Base-by-base conservation (phyloP, 2,329 filamentous ascomycete species). In the Scedosporium aurantiacum region DNA sequence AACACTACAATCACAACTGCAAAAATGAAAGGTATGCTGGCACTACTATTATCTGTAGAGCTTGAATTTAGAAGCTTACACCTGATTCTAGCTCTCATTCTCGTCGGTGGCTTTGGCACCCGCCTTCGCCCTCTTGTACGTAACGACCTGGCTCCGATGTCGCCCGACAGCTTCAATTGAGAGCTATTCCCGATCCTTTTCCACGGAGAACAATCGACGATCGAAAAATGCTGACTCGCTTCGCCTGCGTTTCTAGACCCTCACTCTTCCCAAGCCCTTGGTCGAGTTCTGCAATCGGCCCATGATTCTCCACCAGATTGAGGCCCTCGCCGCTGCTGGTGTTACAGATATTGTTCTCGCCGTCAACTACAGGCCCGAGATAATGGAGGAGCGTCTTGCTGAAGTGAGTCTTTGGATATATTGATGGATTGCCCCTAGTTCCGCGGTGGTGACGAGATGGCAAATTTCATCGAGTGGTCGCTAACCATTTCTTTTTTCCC, bases 291-390 rank as follows among this genome's bases (percentile, higher is more conserved):
- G 86, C 73, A 99, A 99, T 84, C 93, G 94, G 79, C 94, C 92
- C 74, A 99, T 99, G 93, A 97, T 99, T 76, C 83, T 95, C 71
- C 93, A 97, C 78, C 93, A 99, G 79, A 90, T 99, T 70, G 91
- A 97, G 79, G 91, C 91, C 67, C 84, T 99, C 68, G 93, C 94
- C 68, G 88, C 87, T 63, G 93, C 91, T 63, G 93, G 93, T 74
- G 94, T 97, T 66, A 97, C 91, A 65, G 92, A 97, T 79, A 96
- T 99, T 71, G 93, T 99, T 61, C 85, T 99, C 63, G 93, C 94
- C 64, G 94, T 99, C 76, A 99, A 99, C 84, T 99, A 99, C 82
- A 86, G 93, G 68, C 93, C 93, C 50, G 94, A 99, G 82, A 85
- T 97, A 68, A 97, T 99, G 94, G 92, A 96, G 71, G 88, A 89